Evolutionary conservation across 2,329 filamentous ascomycete species (phyloP).

Genomic region (Lachnellula subtilissima): DNA sequence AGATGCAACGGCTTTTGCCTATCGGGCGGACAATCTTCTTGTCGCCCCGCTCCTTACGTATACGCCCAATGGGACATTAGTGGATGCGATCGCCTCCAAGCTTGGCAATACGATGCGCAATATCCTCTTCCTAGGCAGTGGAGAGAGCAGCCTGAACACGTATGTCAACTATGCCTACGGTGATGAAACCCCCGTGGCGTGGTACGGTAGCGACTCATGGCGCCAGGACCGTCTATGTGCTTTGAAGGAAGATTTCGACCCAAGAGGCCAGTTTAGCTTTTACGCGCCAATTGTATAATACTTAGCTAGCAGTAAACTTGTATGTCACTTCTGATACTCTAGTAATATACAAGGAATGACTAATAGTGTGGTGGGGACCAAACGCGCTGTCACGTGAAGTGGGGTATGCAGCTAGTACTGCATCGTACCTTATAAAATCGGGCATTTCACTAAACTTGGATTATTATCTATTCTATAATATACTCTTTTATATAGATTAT

Average conservation of each 20-base stretch:
- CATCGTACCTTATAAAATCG: too few relatives aligned
- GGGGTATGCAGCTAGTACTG: too few relatives aligned
- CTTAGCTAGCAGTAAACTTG: too few relatives aligned
- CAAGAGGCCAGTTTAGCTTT: slow-evolving; percentile 40
- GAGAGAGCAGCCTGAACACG: slow-evolving; percentile 30
- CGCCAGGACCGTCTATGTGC: slow-evolving; percentile 40
- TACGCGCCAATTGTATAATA: slow-evolving; percentile 36
- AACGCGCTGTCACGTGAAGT: too few relatives aligned
- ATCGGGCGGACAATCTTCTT: slow-evolving; percentile 42
- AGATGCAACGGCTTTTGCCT: slow-evolving; percentile 38
- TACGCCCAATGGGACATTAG: slow-evolving; percentile 27
- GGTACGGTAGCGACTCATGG: slow-evolving; percentile 48
- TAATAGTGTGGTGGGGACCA: too few relatives aligned
- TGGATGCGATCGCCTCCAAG: slow-evolving; percentile 32
- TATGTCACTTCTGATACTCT: too few relatives aligned
- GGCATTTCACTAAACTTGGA: too few relatives aligned
- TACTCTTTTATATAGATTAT: too few relatives aligned
- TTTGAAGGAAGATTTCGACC: slow-evolving; percentile 48
- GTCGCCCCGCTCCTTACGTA: slow-evolving; percentile 37
- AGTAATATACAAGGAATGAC: neutral
- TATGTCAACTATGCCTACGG: slow-evolving; percentile 52
- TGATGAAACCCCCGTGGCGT: slow-evolving; percentile 36
- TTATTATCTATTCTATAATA: too few relatives aligned
- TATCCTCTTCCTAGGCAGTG: slow-evolving; percentile 34
- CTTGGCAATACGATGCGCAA: slow-evolving; percentile 37